A percentile compares a stretch with the other conserved stretches of the same genome.
Conservation (phyloP, 2,329 filamentous ascomycete genomes). For the Beauveria sp. region DNA sequence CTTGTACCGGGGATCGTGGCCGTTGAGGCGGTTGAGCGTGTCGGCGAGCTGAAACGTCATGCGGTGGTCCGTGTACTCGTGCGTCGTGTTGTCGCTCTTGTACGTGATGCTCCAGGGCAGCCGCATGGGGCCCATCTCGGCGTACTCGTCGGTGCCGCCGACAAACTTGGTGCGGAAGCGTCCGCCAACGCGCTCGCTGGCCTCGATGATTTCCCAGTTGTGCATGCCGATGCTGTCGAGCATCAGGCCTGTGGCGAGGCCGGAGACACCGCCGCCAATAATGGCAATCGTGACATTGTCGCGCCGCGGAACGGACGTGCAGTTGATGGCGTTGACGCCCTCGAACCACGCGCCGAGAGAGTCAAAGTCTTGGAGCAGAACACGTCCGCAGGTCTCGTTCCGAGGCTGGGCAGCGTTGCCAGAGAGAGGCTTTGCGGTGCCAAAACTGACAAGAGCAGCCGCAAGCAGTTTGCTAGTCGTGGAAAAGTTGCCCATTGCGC, state of each 20-base stretch:
- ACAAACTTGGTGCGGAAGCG: slow-evolving; percentile 36
- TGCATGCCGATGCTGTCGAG: slow-evolving; percentile 36
- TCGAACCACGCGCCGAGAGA: slow-evolving; percentile 32
- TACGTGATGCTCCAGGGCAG: slow-evolving; percentile 33
- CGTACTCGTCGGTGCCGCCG: slow-evolving; percentile 27
- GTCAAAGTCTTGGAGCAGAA: slow-evolving; percentile 19
- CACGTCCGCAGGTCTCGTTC: background rate
- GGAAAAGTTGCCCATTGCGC: background rate
- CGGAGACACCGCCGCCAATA: slow-evolving; percentile 31
- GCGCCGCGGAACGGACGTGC: slow-evolving; percentile 17
- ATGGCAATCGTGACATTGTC: slow-evolving; percentile 22
- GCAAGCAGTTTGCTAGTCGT: background rate
- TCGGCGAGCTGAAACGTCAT: slow-evolving; percentile 35
- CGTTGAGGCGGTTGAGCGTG: slow-evolving; percentile 33
- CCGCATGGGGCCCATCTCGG: slow-evolving; percentile 37
- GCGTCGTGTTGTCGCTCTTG: slow-evolving; percentile 31
- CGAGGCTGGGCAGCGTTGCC: background rate
- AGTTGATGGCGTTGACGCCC: slow-evolving; percentile 27
- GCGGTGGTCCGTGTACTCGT: slow-evolving; percentile 33
- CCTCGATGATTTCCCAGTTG: slow-evolving; percentile 38
- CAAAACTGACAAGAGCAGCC: background rate
- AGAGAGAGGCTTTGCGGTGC: background rate
- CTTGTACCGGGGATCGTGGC: slow-evolving; percentile 21
- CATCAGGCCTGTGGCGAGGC: slow-evolving; percentile 20
- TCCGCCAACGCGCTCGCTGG: slow-evolving; percentile 32